Base-by-base conservation (phyloP, 1,284 basidiomycete species). In the Sporisorium graminicola region DNA sequence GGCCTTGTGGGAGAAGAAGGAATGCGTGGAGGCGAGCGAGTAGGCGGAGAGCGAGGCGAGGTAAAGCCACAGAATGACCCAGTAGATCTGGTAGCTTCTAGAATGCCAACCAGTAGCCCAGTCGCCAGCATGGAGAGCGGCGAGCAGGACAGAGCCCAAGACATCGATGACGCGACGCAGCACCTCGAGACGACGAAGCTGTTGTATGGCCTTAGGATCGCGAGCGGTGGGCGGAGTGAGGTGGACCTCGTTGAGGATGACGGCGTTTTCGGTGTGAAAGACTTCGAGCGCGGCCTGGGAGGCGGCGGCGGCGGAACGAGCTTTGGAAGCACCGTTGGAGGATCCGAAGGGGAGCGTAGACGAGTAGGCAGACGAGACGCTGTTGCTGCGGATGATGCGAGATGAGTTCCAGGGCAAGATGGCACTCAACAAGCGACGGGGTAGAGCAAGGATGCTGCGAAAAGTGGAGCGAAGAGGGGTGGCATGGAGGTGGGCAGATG, bases 211-310 rank as follows among this genome's bases (percentile, higher is more conserved):
- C 9, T 59, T 56, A 0, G 37, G 51, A 6, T 65, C 53, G 31
- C 60, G 58, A 5, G 29, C 46, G 40, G 74, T 65, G 29, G 71
- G 58, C 12, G 78, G 81, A 10, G 79, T 81, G 22, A 71, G 57
- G 35, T 82, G 79, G 5, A 83, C 83, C 51, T 83, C 82, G 62
- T 85, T 83, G 42, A 85, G 65, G 42, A 85, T 77, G 56, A 85
- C 81, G 26, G 81, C 81, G 44, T 85, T 85, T 53, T 85, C 84
- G 26, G 81, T 79, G 55, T 73, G 79, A 47, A 82, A 84, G 43
- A 85, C 82, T 22, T 73, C 65, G 43, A 73, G 60, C 3, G 79
- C 74, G 20, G 81, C 81, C 27, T 74, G 66, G 26, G 63, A 64
- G 13, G 68, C 66, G 13, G 64, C 60, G 33, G 58, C 42, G 13